Evolutionary conservation across 1,284 basidiomycete species (phyloP), one percentile per base, ranked within the genome.

Genomic region (Cryptococcus maquisensis): DNA sequence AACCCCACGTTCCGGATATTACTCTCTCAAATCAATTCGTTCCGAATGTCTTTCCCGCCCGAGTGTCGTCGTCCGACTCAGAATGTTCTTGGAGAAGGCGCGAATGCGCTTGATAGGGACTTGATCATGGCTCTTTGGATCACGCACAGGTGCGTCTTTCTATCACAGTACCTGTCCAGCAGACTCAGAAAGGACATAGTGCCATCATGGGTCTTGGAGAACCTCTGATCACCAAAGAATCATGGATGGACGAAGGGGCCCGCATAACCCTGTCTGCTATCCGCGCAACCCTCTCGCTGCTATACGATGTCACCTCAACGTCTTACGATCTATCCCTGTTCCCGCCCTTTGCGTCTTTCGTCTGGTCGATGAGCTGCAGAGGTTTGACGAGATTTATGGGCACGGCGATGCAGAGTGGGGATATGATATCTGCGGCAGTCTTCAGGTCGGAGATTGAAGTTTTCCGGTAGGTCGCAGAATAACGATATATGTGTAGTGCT

Each of bases 291-390:
- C 52, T 74, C 45, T 73, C 72, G 0, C 47, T 72, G 28, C 47
- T 72, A n/a, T 73, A 72, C 51, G 69, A 74, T 37, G 67, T 71
- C 28, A 66, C 62, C 13, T 60, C 67, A 8, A 73, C 72, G 8
- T 69, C 64, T 37, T 74, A 64, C 47, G 72, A 74, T 56, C 38
- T 74, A 26, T 68, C 67, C 1, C 61, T 69, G 3, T 59, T 74
- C 24, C 59, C 67, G 2, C 43, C 57, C 3, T 45, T 49, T 13
- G 57, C 52, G 44, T 62, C 65, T 10, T 68, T 60, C 44, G 44
- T 57, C 3, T 74, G 67, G 68, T 57, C 51, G 7, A 50, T 66
- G 12, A 55, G 61, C 13, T 59, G 59, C 8, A 49, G 66, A 38
- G 66, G 63, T 18, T 48, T 74, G 10, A 37, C 61, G 15, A 63